A percentile compares a stretch with the other conserved stretches of the same genome.
Conservation (phyloP, 2,329 filamentous ascomycete genomes). For the Macrophomina tecta region DNA sequence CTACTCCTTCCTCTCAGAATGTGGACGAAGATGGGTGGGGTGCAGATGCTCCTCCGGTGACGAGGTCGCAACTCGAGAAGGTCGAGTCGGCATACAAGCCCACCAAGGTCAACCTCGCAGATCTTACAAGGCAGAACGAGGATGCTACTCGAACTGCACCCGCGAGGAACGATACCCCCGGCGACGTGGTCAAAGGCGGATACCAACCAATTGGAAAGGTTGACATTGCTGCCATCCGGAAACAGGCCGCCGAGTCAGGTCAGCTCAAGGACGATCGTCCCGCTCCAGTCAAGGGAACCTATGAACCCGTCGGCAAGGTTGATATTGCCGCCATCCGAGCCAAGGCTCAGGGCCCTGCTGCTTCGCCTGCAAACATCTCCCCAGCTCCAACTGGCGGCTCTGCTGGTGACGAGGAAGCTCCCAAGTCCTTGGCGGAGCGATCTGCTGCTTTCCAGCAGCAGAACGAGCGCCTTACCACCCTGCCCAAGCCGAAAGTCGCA, state of each 20-base stretch:
- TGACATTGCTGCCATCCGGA: slow-evolving; percentile 89
- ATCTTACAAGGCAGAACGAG: slow-evolving; percentile 75
- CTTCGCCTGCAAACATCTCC: slow-evolving; percentile 45
- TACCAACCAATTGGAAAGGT: slow-evolving; percentile 97
- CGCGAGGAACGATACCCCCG: slow-evolving; percentile 43
- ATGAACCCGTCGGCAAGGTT: slow-evolving; percentile 94
- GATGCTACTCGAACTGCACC: slow-evolving; percentile 68
- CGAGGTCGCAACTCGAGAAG: slow-evolving; percentile 86
- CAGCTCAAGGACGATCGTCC: slow-evolving; percentile 74
- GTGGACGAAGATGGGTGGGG: slow-evolving; percentile 93
- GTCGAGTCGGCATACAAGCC: slow-evolving; percentile 92
- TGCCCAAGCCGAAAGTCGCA: slow-evolving; percentile 94
- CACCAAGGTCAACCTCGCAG: slow-evolving; percentile 91
- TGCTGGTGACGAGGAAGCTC: slow-evolving; percentile 55
- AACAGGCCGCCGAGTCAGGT: slow-evolving; percentile 69
- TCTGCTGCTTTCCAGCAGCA: slow-evolving; percentile 73
- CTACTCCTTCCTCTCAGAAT: slow-evolving; percentile 58
- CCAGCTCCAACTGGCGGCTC: slow-evolving; percentile 52
- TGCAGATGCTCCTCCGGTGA: slow-evolving; percentile 87
- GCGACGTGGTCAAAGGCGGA: slow-evolving; percentile 78
- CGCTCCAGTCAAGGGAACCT: slow-evolving; percentile 85
- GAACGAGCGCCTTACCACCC: slow-evolving; percentile 79
- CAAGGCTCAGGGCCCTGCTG: slow-evolving; percentile 71
- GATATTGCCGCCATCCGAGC: slow-evolving; percentile 94
- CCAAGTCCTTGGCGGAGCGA: slow-evolving; percentile 75